phyloP scores from a whole-genome alignment of 208 protist species.

The Acanthamoeba triangularis region DNA sequence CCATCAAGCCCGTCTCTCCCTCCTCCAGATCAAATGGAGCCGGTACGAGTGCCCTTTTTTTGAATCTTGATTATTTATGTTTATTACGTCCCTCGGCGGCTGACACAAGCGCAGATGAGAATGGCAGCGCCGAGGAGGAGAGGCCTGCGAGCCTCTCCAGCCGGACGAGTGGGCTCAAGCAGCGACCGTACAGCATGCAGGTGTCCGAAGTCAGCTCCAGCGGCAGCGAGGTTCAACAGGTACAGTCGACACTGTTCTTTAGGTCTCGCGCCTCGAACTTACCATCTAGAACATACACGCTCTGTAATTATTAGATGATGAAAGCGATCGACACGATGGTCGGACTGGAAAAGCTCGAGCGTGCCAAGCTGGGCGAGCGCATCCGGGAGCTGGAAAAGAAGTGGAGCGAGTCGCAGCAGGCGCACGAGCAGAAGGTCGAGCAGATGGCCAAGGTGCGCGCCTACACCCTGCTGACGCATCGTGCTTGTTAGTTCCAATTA shows the following conservation, averaged over 20 bases:
- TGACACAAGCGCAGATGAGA: background rate
- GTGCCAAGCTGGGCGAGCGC: slow-evolving; percentile 1
- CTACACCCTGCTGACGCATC: too few relatives aligned
- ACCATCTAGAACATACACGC: background rate
- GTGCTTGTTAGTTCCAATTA: background rate
- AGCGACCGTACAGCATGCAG: slow-evolving; percentile 39
- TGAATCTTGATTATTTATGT: too few relatives aligned
- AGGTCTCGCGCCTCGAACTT: background rate
- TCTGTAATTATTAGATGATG: background rate
- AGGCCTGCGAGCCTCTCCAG: background rate
- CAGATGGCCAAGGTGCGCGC: background rate
- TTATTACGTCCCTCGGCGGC: background rate
- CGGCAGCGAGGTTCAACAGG: slow-evolving; percentile 30
- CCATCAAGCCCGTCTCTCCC: background rate
- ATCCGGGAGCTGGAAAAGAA: background rate
- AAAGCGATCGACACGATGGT: slow-evolving; percentile 44
- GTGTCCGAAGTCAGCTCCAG: slow-evolving; percentile 14
- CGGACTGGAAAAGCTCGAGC: slow-evolving; percentile 4
- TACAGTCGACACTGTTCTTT: background rate
- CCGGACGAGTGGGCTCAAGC: background rate
- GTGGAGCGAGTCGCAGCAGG: slow-evolving; percentile 8
- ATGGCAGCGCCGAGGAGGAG: background rate
- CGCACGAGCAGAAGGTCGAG: slow-evolving; percentile 6
- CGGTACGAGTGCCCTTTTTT: background rate
- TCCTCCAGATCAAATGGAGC: background rate